A percentile compares a stretch with the other conserved stretches of the same genome.
Evolutionary conservation across 495 filamentous ascomycete species (phyloP).

Genomic region (Penicillium nucicola): DNA sequence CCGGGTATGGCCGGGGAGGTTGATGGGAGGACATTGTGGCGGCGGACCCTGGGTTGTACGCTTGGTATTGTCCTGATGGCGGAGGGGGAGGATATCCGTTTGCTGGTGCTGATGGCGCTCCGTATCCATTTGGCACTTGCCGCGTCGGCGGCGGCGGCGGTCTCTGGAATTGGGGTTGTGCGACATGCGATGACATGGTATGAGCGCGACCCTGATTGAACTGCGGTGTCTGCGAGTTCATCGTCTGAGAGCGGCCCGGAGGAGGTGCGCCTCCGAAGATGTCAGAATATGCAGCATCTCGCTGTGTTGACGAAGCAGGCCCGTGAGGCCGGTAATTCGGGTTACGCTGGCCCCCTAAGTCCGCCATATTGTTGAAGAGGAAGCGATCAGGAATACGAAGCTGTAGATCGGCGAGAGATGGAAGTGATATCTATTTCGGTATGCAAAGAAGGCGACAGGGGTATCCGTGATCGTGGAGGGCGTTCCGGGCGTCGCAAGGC

Average conservation of each 20-base stretch:
- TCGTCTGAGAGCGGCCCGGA: conserved; percentile 82
- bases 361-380: conserved; percentile 61
- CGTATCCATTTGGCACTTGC: conserved; percentile 52
- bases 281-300: conserved; percentile 93
- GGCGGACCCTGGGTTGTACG: conserved; percentile 46
- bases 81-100: conserved; percentile 38
- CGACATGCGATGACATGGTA: conserved; percentile 73
- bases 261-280: conserved; percentile 91
- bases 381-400: conserved; percentile 1
- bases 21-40: conserved; percentile 57
- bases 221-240: conserved; percentile 66
- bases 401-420: conserved; percentile 1
- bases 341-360: conserved; percentile 73
- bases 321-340: conserved; percentile 68
- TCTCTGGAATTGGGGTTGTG: conserved; percentile 46
- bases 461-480: conserved; percentile 40
- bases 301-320: conserved; percentile 67
- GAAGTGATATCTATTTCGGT: background rate
- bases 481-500: conserved; percentile 39
- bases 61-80: conserved; percentile 42
- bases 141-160: conserved; percentile 57
- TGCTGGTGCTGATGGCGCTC: conserved; percentile 32
- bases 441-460: conserved; percentile 13
- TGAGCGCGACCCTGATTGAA: conserved; percentile 68
- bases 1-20: conserved; percentile 59